Conservation (phyloP, 2,329 filamentous ascomycete species). For the Capronia americana region DNA sequence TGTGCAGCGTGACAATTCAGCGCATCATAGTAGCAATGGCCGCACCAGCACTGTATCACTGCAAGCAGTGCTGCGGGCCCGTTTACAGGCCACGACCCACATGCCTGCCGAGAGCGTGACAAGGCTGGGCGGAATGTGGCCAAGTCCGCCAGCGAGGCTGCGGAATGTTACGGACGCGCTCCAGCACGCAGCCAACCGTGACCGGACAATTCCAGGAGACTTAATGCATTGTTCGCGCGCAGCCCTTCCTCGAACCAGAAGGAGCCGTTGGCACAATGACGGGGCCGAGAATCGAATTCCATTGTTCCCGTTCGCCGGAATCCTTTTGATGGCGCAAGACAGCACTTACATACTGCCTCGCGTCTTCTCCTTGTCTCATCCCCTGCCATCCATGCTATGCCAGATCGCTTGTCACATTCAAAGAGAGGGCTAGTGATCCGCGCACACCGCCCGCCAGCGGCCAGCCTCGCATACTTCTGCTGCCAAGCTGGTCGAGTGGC, state of each 20-base stretch:
- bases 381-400: background rate
- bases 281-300: background rate
- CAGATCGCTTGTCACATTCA: too few relatives aligned
- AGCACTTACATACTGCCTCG: background rate
- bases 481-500: background rate
- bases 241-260: background rate
- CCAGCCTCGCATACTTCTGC: conserved; percentile 1
- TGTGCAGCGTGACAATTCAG: background rate
- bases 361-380: background rate
- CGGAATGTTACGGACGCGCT: background rate
- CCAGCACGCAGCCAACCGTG: too few relatives aligned
- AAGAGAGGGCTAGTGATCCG: background rate
- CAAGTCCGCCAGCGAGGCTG: background rate
- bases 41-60: background rate
- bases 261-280: conserved; percentile 1
- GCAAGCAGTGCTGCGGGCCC: too few relatives aligned
- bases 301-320: background rate
- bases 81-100: too few relatives aligned
- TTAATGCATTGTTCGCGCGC: background rate
- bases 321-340: background rate
- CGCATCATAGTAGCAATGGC: background rate
- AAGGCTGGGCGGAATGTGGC: background rate
- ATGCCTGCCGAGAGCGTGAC: background rate
- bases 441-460: background rate
- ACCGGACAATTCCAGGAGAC: background rate